Base-by-base conservation (phyloP, 2,329 filamentous ascomycete species). In the Cyanodermella asteris region DNA sequence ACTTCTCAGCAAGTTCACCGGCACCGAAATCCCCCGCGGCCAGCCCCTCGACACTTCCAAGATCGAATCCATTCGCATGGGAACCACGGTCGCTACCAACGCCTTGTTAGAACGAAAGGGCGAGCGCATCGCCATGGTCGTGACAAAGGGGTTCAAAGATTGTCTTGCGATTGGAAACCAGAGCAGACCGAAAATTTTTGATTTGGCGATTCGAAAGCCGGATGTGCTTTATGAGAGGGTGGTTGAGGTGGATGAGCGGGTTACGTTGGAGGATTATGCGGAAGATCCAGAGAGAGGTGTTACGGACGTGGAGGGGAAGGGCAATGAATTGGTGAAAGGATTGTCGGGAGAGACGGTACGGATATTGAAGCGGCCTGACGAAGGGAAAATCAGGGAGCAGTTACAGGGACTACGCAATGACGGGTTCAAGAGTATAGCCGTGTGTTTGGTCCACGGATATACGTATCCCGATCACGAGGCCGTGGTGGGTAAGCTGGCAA, bases 1-100 rank as follows among this genome's bases (percentile, higher is more conserved):
- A 29, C 70, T 91, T 28, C 67, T 91, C 49, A 72, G 72, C 35
- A 70, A 67, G 37, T 90, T 90, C 46, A 66, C 70, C 3, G 60
- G 62, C 27, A 60, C 62, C 29, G 71, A 84, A 4, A 81, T 90
- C 22, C 76, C 77, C 4, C 69, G 81, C 23, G 80, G 78, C 14
- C 58, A 81, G 43, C 56, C 74, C 1, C 55, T 91, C 6, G 80
- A 91, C 45, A 91, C 81, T 1, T 65, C 69, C 11, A 53, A 70
- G 40, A 90, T 93, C 37, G 77, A 87, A 37, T 81, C 75, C 28
- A 91, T 93, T 44, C 72, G 82, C 23, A 93, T 93, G 82, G 82
- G 82, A 22, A 93, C 82, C 2, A 93, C 82, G 0, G 81, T 93
- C 8, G 82, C 82, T 7, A 93, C 82, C 1, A 93, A 93, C 46